These are phyloP conservation scores for Zostera marina DNA, from an alignment of 116 monocot species.

Conservation along the genomic window DNA sequence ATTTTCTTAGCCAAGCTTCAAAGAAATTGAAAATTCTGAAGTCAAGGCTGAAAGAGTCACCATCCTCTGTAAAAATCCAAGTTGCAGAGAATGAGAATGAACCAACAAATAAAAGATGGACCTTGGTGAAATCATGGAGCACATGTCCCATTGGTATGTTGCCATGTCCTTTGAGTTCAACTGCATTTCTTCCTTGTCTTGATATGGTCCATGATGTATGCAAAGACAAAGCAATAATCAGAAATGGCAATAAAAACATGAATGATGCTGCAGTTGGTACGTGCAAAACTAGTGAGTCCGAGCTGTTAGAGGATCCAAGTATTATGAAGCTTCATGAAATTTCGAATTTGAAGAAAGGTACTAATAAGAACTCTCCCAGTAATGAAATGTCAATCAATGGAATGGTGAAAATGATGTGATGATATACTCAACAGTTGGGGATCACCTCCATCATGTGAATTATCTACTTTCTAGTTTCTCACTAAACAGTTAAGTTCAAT, in stretches of 20 bases:
- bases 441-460: no score
- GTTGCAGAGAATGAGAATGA: neutral
- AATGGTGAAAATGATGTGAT: no score
- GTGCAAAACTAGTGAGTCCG: slow-evolving; percentile 8
- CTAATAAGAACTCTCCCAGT: slow-evolving; percentile 12
- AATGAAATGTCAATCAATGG: slow-evolving; percentile 43
- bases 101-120: slow-evolving; percentile 25
- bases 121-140: slow-evolving; percentile 46
- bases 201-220: slow-evolving; percentile 7
- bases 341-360: neutral
- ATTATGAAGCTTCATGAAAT: slow-evolving; percentile 25
- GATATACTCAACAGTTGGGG: no score
- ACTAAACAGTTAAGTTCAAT: no score
- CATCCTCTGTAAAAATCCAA: neutral
- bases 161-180: slow-evolving; percentile 57
- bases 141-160: slow-evolving; percentile 80
- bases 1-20: slow-evolving; percentile 21
- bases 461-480: no score
- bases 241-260: neutral
- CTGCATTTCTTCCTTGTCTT: slow-evolving; percentile 36
- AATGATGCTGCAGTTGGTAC: slow-evolving; percentile 3
- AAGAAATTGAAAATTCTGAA: slow-evolving; percentile 29
- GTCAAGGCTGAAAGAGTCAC: slow-evolving; percentile 3
- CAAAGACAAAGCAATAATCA: neutral
- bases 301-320: slow-evolving; percentile 9